Evolutionary conservation across 441 rosid genomes (phyloP).

Genomic region (Euphorbia schlechtendalii): DNA sequence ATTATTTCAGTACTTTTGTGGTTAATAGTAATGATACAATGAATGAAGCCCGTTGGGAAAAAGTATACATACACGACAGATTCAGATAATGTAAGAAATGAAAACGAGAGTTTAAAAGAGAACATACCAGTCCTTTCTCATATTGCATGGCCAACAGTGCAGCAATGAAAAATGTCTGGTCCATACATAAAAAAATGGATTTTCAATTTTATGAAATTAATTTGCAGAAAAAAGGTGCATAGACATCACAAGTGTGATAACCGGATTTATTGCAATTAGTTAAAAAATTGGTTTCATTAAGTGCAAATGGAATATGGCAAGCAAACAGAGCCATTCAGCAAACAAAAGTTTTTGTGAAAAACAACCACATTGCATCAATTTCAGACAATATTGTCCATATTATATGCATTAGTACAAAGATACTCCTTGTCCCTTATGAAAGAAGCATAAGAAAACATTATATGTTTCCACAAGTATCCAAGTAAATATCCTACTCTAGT

Average conservation of each 20-base stretch:
- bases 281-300: slow-evolving; percentile 1
- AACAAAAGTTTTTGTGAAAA: not conserved
- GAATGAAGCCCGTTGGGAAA: not conserved
- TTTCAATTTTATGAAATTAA: slow-evolving; percentile 10
- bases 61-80: not conserved
- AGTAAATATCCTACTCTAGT: not conserved
- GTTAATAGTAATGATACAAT: not conserved
- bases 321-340: not conserved
- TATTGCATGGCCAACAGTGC: slow-evolving; percentile 98
- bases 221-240: not conserved
- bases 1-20: not conserved
- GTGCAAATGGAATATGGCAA: not conserved
- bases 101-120: slow-evolving; percentile 22
- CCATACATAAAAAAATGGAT: slow-evolving; percentile 20
- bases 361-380: not conserved
- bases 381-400: not conserved
- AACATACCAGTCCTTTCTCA: slow-evolving; percentile 80
- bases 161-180: slow-evolving; percentile 91
- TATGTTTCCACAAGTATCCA: slow-evolving; percentile 9
- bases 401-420: not conserved
- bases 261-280: not conserved
- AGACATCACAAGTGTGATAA: not conserved
- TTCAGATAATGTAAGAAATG: not conserved
- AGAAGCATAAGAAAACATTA: not conserved
- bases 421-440: not conserved